Conservation (phyloP, 176 grass and related monocot genomes). For the Guadua angustifolia region DNA sequence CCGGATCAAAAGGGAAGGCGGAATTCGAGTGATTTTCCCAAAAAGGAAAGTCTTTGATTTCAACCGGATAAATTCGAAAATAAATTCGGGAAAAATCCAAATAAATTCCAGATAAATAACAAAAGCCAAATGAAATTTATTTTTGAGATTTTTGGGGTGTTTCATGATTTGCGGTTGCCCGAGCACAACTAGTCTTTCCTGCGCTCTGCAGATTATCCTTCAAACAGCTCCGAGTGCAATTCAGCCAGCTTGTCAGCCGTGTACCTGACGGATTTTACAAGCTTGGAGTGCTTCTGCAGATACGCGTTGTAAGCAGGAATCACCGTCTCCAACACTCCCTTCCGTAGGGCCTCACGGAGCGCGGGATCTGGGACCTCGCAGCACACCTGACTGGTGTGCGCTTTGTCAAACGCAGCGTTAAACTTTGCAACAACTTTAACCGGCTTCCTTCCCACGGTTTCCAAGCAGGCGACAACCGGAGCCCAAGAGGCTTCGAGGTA, state of each 20-base stretch:
- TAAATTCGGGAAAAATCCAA: too few species aligned
- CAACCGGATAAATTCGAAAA: too few species aligned
- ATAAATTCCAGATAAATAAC: too few species aligned
- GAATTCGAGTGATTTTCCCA: too few species aligned
- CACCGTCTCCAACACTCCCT: conserved; percentile 12
- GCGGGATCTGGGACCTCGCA: conserved; percentile 11
- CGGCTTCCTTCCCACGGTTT: background rate
- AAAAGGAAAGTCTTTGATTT: too few species aligned
- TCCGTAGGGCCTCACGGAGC: conserved; percentile 18
- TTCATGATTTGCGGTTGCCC: too few species aligned
- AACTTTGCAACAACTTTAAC: conserved; percentile 11
- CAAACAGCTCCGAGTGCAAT: conserved; percentile 28
- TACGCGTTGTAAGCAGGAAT: conserved; percentile 30
- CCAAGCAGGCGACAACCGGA: conserved; percentile 11
- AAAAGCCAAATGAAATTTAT: too few species aligned
- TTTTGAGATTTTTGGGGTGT: too few species aligned
- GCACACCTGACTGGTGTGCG: background rate
- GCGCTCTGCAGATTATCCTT: background rate
- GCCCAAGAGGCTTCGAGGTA: conserved; percentile 14
- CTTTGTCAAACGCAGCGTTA: background rate
- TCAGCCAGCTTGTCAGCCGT: background rate
- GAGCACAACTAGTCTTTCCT: background rate
- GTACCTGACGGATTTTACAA: background rate
- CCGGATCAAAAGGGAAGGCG: too few species aligned
- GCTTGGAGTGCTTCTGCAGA: conserved; percentile 14